Base-by-base conservation (phyloP, 495 filamentous ascomycete genomes). In the Coniosporium apollinis region DNA sequence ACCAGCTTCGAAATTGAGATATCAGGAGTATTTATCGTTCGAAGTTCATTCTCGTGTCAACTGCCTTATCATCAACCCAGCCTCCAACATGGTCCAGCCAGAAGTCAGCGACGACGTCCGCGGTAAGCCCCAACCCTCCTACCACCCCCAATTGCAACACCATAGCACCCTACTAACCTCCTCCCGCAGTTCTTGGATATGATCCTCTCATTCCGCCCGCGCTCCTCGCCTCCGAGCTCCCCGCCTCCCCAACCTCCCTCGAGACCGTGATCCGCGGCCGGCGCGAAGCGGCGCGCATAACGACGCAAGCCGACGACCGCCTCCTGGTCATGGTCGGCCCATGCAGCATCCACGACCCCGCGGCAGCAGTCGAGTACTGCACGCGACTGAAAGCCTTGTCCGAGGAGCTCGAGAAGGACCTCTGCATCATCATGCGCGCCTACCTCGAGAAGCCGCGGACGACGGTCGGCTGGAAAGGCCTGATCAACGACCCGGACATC, bases 381-480 rank as follows among this genome's bases (percentile, higher is more conserved):
- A 48, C 61, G 19, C 73, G 76, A 25, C 65, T 97, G 25, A 83
- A 83, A 60, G 62, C 65, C 19, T 59, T 94, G 16, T 66, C 79
- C 19, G 65, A 71, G 19, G 77, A 75, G 59, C 74, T 93, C 32
- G 70, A 72, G 38, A 72, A 75, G 42, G 87, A 96, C 53, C 67
- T 97, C 22, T 76, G 72, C 45, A 76, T 97, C 51, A 76, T 97
- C 53, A 97, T 97, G 89, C 82, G 89, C 41, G 84, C 89, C 52
- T 97, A 97, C 66, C 79, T 97, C 15, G 89, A 97, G 69, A 97
- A 97, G 66, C 89, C 89, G 19, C 77, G 89, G 26, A 97, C 89
- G n/a, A 97, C 89, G 1, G 89, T 97, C 22, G 89, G 89, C 47
- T 97, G 89, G 89, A 97, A 97, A 61, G 89, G 89, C 19, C 68